Base-by-base conservation (phyloP, 192 early-diverging fungal species). In the Podila epicladia region DNA sequence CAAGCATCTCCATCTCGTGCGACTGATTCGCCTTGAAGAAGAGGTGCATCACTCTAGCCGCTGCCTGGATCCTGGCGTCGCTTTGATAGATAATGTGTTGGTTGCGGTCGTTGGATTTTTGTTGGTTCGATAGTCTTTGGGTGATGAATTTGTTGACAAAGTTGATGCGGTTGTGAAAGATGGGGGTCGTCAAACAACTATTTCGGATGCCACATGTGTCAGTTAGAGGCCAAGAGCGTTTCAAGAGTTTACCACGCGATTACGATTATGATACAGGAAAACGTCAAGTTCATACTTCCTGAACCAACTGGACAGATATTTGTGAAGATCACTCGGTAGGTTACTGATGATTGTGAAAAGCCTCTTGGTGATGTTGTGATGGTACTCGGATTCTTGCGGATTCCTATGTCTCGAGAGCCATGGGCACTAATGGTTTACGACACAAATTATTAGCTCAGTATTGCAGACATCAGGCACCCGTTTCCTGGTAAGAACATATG, bases 101-200 rank as follows among this genome's bases (percentile, higher is more conserved):
- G 9, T 65, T 67, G 3, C 67, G 80, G 35, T 75, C 83, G 3
- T 69, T 83, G 55, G 82, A 77, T 51, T 72, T 78, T 82, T 87
- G 76, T 67, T 91, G 88, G 64, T 93, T 91, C n/a, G 92, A 85
- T 11, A 98, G 84, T 31, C 95, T 85, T 82, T 91, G 93, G 17
- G 92, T 92, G 49, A 97, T 92, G 61, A 97, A 97, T 38, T 93
- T 89, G 79, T 96, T 95, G 35, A 96, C 93, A 55, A 97, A 83
- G 26, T 92, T 88, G 31, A 97, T 89, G 35, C 91, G 89, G 60
- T 88, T 88, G 64, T 89, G 88, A 74, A 98, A 93, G 24, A 85
- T 78, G 5, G 85, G 76, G 8, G 86, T 67, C 12, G 91, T 79
- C 32, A 90, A 77, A 37, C 92, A 91, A 69, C 57, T 67, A 38